Base-by-base conservation (phyloP, 306 rosid species). In the Lathyrus sativus region DNA sequence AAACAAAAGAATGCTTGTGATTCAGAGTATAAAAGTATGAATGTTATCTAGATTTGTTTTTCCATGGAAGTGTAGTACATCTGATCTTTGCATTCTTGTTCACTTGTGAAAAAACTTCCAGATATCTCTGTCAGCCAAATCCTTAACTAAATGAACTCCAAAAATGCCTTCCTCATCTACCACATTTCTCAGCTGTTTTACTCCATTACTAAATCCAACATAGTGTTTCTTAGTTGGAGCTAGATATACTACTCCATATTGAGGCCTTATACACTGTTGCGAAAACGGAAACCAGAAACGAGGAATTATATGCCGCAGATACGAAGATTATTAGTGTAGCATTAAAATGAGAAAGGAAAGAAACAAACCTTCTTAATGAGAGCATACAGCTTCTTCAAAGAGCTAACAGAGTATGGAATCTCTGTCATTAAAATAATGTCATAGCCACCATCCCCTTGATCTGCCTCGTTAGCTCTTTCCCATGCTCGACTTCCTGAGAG, bases 401-500 rank as follows among this genome's bases (percentile, higher is more conserved):
- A 79, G 81, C 80, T 70, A 18, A 65, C 62, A 1, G 97, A 79
- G 80, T 80, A 84, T 12, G 96, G 89, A 70, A 87, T 85, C 62
- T 93, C 99, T 2, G 96, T 83, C 88, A 93, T 86, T 83, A 93
- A 74, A 70, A 93, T 82, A 74, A 93, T 73, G 48, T 93, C 99
- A 72, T 93, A 93, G 49, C 99, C 99, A 62, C 96, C 88, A 65
- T 91, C 97, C 15, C 88, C 89, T 56, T 81, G 87, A 76, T 82
- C 95, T 0, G 63, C 79, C 80, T 90, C 96, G 33, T 63, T 82
- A 28, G 92, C 97, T 79, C 96, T 86, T 82, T 93, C 99, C 99
- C 99, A 93, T 45, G 99, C 99, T 17, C 97, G 95, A 76, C 99
- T 93, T 74, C 96, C 92, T 1, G 97, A 93, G 73, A 93, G 95